phyloP scores from a whole-genome alignment of 129 eudicot species.

The Centaurea solstitialis region DNA sequence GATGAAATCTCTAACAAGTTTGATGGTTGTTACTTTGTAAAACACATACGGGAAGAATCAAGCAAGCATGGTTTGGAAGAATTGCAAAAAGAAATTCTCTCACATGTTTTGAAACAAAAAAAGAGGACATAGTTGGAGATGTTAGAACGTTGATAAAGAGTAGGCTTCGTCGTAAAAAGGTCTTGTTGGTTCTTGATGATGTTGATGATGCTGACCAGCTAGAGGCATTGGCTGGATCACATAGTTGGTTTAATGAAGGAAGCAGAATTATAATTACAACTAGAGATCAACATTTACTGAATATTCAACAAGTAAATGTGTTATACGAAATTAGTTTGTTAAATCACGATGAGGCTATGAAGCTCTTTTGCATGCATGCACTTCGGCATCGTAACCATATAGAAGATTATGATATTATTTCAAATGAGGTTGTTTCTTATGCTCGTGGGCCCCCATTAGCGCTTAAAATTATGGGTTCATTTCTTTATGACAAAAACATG shows the following conservation, averaged over 20 bases:
- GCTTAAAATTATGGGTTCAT: not conserved
- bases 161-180: conserved; percentile 17
- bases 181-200: conserved; percentile 12
- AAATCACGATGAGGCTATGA: not conserved
- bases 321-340: not conserved
- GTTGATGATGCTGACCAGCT: conserved; percentile 4
- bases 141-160: not conserved
- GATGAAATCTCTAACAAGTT: not conserved
- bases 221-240: not conserved
- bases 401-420: not conserved
- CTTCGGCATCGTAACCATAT: not conserved
- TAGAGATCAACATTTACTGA: not conserved
- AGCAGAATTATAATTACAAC: conserved; percentile 3
- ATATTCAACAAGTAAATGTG: not conserved
- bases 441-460: not conserved
- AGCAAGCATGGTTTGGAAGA: not conserved
- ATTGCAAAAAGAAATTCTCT: not conserved
- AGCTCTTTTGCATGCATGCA: conserved; percentile 2
- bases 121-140: not conserved
- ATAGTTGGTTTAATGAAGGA: not conserved
- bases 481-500: not conserved
- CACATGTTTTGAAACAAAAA: not conserved
- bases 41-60: not conserved
- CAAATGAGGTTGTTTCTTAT: not conserved
- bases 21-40: not conserved